A percentile compares a stretch with the other conserved stretches of the same genome.
Evolutionary conservation across 1,284 basidiomycete species (phyloP).

Genomic region (Ustilago trichophora): DNA sequence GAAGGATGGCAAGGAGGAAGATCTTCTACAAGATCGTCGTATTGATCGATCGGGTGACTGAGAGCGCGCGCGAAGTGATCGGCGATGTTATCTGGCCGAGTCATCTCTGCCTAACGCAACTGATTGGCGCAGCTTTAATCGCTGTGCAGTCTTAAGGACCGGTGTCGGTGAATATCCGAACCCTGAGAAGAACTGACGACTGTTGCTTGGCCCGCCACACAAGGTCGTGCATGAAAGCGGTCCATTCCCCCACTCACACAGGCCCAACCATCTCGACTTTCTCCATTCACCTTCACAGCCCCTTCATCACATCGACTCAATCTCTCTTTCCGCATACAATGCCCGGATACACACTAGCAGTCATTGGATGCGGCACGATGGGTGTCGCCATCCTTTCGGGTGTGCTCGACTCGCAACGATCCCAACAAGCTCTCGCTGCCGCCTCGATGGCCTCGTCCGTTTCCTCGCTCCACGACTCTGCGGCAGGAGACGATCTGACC

Average conservation of each 20-base stretch:
- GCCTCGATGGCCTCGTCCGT: conserved; percentile 27
- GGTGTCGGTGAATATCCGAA: conserved; percentile 12
- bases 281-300: background rate
- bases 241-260: background rate
- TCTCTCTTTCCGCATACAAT: conserved; percentile 8
- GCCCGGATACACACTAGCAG: conserved; percentile 56
- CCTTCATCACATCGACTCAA: background rate
- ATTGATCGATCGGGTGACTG: no score
- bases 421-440: conserved; percentile 17
- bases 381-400: conserved; percentile 94
- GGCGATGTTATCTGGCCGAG: conserved; percentile 19
- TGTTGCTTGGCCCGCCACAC: background rate
- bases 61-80: conserved; percentile 1
- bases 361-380: conserved; percentile 88
- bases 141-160: background rate
- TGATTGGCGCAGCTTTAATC: background rate
- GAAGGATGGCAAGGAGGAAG: no score
- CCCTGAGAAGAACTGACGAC: conserved; percentile 13
- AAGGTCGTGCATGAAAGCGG: conserved; percentile 12
- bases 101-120: conserved; percentile 9
- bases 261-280: no score
- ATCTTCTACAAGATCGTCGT: no score
- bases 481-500: conserved; percentile 42
- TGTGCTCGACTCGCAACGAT: conserved; percentile 71
- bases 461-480: conserved; percentile 29